phyloP scores from a whole-genome alignment of 495 filamentous ascomycete species.

The Podospora appendiculata region DNA sequence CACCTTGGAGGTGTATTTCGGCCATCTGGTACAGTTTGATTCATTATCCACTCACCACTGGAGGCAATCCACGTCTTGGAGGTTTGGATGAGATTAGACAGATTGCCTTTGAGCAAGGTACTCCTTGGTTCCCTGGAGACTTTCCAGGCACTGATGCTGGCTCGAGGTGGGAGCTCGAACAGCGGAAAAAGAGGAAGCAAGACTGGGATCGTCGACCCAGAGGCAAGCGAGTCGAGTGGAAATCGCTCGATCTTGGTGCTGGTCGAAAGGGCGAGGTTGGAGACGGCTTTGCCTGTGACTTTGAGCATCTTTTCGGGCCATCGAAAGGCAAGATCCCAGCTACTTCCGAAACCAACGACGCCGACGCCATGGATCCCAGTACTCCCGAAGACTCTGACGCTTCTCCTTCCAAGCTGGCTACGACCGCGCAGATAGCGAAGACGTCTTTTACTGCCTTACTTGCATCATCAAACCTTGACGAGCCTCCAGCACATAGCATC shows the following conservation, averaged over 20 bases:
- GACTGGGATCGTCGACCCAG: constrained; percentile 77
- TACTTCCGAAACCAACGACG: constrained; percentile 16
- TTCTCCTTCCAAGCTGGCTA: not conserved
- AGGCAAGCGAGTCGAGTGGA: constrained; percentile 71
- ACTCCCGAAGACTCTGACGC: not conserved
- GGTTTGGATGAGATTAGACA: constrained; percentile 76
- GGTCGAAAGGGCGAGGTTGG: constrained; percentile 79
- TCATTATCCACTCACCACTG: constrained; percentile 75
- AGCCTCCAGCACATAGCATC: constrained; percentile 16
- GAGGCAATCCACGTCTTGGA: constrained; percentile 73
- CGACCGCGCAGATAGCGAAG: constrained; percentile 24
- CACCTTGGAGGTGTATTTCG: constrained; percentile 86
- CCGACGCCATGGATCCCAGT: constrained; percentile 3
- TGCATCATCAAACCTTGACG: constrained; percentile 2
- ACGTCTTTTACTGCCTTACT: constrained; percentile 16
- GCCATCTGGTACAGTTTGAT: constrained; percentile 83
- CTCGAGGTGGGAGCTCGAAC: constrained; percentile 62
- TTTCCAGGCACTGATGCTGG: constrained; percentile 78
- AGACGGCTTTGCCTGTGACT: constrained; percentile 80
- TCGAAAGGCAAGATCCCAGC: not conserved
- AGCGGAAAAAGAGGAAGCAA: constrained; percentile 51
- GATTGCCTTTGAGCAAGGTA: constrained; percentile 70
- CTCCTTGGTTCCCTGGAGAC: constrained; percentile 83
- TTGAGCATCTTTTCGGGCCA: constrained; percentile 52
- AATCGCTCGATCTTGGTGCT: constrained; percentile 64